A percentile compares a stretch with the other conserved stretches of the same genome.
phyloP scores from a whole-genome alignment of 306 rosid genomes.

The Abrus precatorius region DNA sequence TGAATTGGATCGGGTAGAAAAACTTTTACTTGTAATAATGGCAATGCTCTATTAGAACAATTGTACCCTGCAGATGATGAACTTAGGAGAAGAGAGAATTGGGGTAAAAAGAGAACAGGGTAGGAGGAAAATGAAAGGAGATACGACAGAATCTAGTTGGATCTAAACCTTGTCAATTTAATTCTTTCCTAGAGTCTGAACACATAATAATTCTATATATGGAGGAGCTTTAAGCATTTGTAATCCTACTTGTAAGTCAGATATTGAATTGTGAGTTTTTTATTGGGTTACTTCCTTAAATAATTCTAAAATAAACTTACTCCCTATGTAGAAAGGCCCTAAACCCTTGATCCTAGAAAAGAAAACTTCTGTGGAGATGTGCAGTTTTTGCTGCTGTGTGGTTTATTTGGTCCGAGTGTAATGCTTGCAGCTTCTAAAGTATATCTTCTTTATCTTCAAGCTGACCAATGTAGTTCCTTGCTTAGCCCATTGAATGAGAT shows the following conservation, averaged over 20 bases:
- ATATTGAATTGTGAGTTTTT: not conserved
- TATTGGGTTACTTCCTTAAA: conserved; percentile 16
- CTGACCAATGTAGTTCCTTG: conserved; percentile 10
- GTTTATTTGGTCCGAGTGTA: conserved; percentile 23
- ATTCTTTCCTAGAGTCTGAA: conserved; percentile 33
- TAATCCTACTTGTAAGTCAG: conserved; percentile 5
- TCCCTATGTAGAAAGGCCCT: not conserved
- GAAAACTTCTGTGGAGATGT: conserved; percentile 6
- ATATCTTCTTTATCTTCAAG: conserved; percentile 22
- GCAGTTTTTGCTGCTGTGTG: conserved; percentile 31
- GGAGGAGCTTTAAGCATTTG: not conserved
- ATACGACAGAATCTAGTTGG: conserved; percentile 32
- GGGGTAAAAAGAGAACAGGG: conserved; percentile 4
- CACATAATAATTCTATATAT: not conserved
- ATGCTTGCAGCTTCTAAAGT: conserved; percentile 12
- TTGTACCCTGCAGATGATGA: not conserved
- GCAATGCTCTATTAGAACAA: conserved; percentile 12
- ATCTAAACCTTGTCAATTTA: conserved; percentile 24
- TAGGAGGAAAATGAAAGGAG: conserved; percentile 19
- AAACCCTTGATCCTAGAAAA: conserved; percentile 21
- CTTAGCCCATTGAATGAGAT: not conserved
- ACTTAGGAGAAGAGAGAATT: conserved; percentile 25
- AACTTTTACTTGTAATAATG: conserved; percentile 22
- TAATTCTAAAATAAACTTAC: conserved; percentile 14
- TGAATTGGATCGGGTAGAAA: conserved; percentile 11